Conservation (phyloP, 2,329 filamentous ascomycete genomes). For the Penicillium sp. region DNA sequence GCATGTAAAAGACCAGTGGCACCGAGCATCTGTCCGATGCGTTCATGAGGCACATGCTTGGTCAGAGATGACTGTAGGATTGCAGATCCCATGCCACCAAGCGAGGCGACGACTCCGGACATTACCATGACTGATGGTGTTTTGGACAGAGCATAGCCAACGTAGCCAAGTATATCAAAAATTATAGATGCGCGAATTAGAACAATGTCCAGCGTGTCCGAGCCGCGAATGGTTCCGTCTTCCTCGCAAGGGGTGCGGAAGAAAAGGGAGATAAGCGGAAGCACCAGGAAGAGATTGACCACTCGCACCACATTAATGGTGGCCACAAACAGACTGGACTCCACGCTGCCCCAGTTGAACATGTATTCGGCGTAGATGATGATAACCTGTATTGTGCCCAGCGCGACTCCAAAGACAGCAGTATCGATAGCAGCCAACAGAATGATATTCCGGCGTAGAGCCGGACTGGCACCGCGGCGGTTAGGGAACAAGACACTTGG, state of each 20-base stretch:
- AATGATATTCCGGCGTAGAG: conserved; percentile 75
- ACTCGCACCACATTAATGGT: conserved; percentile 76
- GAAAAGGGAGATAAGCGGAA: conserved; percentile 74
- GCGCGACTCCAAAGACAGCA: conserved; percentile 74
- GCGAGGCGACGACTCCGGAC: conserved; percentile 68
- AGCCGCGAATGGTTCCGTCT: conserved; percentile 60
- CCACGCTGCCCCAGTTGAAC: conserved; percentile 78
- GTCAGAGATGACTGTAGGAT: conserved; percentile 81
- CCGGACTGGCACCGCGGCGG: conserved; percentile 58
- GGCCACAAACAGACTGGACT: conserved; percentile 78
- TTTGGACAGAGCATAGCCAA: conserved; percentile 69
- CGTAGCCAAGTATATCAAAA: conserved; percentile 71
- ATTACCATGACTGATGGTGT: conserved; percentile 64
- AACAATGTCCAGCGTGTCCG: conserved; percentile 72
- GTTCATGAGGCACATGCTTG: conserved; percentile 82
- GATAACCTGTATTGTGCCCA: conserved; percentile 77
- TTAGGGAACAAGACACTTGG: conserved; percentile 29
- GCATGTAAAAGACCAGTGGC: conserved; percentile 84
- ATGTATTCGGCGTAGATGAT: conserved; percentile 77
- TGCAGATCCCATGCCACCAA: conserved; percentile 82
- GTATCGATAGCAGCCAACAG: conserved; percentile 77
- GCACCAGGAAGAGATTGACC: conserved; percentile 66
- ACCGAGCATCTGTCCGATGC: conserved; percentile 82
- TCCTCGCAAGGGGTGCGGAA: conserved; percentile 53
- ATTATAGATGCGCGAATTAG: conserved; percentile 72